These are phyloP conservation scores for Didymella glomerata DNA, from an alignment of 2,329 filamentous ascomycete species.

Conservation along the genomic window DNA sequence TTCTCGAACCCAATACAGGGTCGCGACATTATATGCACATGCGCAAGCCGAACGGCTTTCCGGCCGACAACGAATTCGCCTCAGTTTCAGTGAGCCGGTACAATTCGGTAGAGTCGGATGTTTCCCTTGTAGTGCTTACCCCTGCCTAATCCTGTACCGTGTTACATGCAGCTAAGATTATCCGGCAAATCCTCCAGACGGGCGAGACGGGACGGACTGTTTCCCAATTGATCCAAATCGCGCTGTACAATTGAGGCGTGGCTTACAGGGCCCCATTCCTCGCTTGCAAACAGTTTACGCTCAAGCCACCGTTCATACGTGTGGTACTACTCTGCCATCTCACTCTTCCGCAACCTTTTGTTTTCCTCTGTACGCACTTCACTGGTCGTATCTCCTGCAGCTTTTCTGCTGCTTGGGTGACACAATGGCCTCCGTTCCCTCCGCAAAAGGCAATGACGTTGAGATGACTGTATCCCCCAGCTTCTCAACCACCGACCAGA, in stretches of 20 bases:
- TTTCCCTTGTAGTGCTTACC: slow-evolving; percentile 11
- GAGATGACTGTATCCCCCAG: slow-evolving; percentile 23
- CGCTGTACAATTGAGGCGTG: slow-evolving; percentile 14
- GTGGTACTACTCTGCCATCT: slow-evolving; percentile 5
- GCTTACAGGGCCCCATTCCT: slow-evolving; percentile 10
- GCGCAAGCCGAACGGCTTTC: background rate
- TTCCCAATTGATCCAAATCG: slow-evolving; percentile 4
- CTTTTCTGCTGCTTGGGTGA: background rate
- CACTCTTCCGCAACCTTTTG: slow-evolving; percentile 1
- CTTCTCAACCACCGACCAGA: slow-evolving; percentile 19
- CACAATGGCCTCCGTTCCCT: slow-evolving; percentile 22
- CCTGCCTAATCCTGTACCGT: slow-evolving; percentile 13
- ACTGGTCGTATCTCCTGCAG: background rate
- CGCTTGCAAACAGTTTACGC: slow-evolving; percentile 1
- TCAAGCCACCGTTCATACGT: slow-evolving; percentile 1
- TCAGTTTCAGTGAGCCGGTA: background rate
- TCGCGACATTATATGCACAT: background rate
- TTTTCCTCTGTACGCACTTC: background rate
- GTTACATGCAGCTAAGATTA: slow-evolving; percentile 21
- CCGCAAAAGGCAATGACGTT: slow-evolving; percentile 22
- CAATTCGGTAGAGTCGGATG: slow-evolving; percentile 2
- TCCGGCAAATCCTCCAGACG: slow-evolving; percentile 26
- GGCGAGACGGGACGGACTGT: slow-evolving; percentile 8
- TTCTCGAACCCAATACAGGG: background rate
- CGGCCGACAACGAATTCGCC: slow-evolving; percentile 4